These are phyloP conservation scores for Asterophora lycoperdoides DNA, from an alignment of 768 basidiomycete genomes.

Conservation along the genomic window DNA sequence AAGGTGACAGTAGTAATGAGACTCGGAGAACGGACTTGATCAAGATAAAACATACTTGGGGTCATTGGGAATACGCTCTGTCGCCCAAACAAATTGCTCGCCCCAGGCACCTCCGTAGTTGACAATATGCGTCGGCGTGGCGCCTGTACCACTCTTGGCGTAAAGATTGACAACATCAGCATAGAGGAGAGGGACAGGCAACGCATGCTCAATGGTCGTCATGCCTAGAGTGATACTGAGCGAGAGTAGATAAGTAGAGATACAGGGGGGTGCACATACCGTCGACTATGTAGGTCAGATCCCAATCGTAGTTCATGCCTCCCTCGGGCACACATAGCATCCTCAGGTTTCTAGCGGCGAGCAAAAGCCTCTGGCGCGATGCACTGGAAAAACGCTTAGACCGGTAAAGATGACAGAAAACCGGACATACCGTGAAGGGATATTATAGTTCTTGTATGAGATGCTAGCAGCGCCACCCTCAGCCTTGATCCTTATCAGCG, in stretches of 20 bases:
- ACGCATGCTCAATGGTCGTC: slow-evolving; percentile 71
- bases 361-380: slow-evolving; percentile 61
- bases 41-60: slow-evolving; percentile 46
- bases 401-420: background rate
- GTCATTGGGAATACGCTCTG: slow-evolving; percentile 59
- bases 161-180: slow-evolving; percentile 64
- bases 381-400: slow-evolving; percentile 43
- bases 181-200: slow-evolving; percentile 61
- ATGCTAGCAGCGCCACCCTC: slow-evolving; percentile 68
- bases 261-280: slow-evolving; percentile 31
- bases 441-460: slow-evolving; percentile 77
- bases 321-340: slow-evolving; percentile 77
- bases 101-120: slow-evolving; percentile 73
- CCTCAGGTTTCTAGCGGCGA: slow-evolving; percentile 54
- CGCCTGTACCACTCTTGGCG: slow-evolving; percentile 63
- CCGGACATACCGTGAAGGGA: slow-evolving; percentile 52
- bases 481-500: slow-evolving; percentile 62
- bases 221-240: slow-evolving; percentile 43
- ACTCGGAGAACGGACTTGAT: background rate
- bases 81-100: slow-evolving; percentile 68
- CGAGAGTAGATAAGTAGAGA: background rate
- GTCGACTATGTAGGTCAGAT: slow-evolving; percentile 73
- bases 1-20: background rate
- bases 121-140: slow-evolving; percentile 72
- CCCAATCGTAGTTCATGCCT: slow-evolving; percentile 80